A percentile compares a stretch with the other conserved stretches of the same genome.
Conservation (phyloP, 352 stramenopile species). For the Globisporangium barbulae region DNA sequence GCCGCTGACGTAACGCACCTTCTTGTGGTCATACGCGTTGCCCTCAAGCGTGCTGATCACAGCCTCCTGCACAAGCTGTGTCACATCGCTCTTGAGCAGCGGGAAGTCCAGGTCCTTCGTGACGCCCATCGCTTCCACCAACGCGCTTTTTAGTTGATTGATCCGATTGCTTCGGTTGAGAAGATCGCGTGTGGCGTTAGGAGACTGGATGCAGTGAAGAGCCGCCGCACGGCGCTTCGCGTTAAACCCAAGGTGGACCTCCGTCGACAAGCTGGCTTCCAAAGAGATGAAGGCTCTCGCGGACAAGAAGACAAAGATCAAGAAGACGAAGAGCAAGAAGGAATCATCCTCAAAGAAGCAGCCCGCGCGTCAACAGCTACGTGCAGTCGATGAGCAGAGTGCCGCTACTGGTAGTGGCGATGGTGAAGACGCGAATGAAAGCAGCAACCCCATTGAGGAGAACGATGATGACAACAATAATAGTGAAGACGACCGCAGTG, state of each 20-base stretch:
- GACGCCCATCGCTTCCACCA: slow-evolving; percentile 20
- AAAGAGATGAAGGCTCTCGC: background rate
- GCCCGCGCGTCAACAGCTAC: background rate
- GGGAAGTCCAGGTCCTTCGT: slow-evolving; percentile 69
- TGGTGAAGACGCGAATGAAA: background rate
- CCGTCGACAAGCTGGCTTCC: background rate
- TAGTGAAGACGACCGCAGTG: background rate
- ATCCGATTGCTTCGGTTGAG: too few relatives aligned
- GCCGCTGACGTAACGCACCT: slow-evolving; percentile 26
- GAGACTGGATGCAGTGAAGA: background rate
- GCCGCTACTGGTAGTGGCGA: background rate
- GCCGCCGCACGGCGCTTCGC: background rate
- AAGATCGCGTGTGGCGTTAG: too few relatives aligned
- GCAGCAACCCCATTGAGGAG: background rate
- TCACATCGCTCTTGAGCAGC: slow-evolving; percentile 69
- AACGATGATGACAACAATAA: background rate
- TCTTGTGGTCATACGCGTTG: slow-evolving; percentile 74
- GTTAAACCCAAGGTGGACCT: too few relatives aligned
- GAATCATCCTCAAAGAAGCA: background rate
- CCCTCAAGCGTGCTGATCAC: slow-evolving; percentile 70
- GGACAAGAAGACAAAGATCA: background rate
- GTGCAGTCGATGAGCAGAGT: background rate
- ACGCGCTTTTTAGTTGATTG: background rate
- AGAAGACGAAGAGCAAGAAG: background rate
- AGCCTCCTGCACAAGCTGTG: slow-evolving; percentile 66